Percentiles rank a stretch among this genome's conserved stretches.
Evolutionary conservation across 257 asterid species (phyloP).

Genomic region (Henckelia pumila): DNA sequence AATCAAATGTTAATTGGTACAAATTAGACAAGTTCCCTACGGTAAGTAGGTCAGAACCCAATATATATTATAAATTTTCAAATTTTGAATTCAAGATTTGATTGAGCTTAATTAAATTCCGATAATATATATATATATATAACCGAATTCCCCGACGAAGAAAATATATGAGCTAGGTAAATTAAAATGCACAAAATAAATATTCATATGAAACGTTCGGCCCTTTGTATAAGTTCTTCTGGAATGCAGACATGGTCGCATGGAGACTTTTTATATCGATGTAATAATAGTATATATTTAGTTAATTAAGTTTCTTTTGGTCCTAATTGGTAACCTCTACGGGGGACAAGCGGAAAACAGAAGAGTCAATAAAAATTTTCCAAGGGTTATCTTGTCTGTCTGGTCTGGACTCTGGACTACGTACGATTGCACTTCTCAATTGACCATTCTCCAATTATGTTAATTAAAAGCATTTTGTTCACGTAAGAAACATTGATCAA

Average conservation of each 20-base stretch:
- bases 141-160: too few species aligned
- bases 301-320: neutral
- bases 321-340: slow-evolving; percentile 5
- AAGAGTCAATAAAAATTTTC: neutral
- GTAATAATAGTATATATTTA: neutral
- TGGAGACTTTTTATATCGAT: too few species aligned
- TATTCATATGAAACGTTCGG: too few species aligned
- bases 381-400: neutral
- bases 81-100: too few species aligned
- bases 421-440: neutral
- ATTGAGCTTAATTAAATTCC: too few species aligned
- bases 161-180: too few species aligned
- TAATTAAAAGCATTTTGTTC: neutral
- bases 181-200: too few species aligned
- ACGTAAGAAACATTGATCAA: neutral
- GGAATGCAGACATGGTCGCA: too few species aligned
- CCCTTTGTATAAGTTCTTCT: too few species aligned
- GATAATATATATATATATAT: too few species aligned
- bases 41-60: too few species aligned
- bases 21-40: neutral
- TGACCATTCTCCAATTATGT: neutral
- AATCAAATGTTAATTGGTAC: neutral
- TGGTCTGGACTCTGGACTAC: slow-evolving; percentile 5
- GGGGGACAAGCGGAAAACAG: slow-evolving; percentile 16
- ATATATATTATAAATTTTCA: too few species aligned